Evolutionary conservation across 2,329 filamentous ascomycete species (phyloP).

Genomic region (Colletotrichum kahawae): DNA sequence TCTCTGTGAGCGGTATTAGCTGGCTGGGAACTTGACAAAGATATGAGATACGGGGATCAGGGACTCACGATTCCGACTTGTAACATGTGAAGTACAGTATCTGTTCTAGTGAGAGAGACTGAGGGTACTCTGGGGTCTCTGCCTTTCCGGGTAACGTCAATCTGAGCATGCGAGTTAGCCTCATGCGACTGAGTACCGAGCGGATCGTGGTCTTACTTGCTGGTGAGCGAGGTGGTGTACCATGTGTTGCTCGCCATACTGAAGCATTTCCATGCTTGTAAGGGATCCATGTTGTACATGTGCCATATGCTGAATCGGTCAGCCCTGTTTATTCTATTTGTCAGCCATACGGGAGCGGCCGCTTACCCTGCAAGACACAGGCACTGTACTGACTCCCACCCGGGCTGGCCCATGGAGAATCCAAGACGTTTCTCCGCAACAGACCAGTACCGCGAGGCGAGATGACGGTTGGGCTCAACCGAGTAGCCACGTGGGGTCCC

Average conservation of each 20-base stretch:
- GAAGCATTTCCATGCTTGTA: slow-evolving; percentile 23
- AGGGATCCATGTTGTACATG: slow-evolving; percentile 23
- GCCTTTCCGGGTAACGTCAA: not conserved
- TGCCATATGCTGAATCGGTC: slow-evolving; percentile 16
- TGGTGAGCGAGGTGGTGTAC: slow-evolving; percentile 14
- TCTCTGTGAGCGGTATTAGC: not conserved
- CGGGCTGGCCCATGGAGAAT: slow-evolving; percentile 18
- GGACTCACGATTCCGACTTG: slow-evolving; percentile 14
- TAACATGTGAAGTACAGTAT: slow-evolving; percentile 20
- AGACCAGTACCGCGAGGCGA: slow-evolving; percentile 16
- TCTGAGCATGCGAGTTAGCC: not conserved
- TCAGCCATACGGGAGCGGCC: not conserved
- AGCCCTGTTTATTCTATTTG: not conserved
- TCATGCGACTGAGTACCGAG: no score
- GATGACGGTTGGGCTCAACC: slow-evolving; percentile 13
- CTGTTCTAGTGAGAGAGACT: slow-evolving; percentile 9
- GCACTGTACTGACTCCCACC: slow-evolving; percentile 19
- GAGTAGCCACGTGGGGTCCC: slow-evolving; percentile 16
- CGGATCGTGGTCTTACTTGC: not conserved
- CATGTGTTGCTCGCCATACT: slow-evolving; percentile 20
- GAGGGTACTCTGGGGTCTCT: not conserved
- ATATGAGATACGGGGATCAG: not conserved
- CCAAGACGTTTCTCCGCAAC: slow-evolving; percentile 21
- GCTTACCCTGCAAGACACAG: slow-evolving; percentile 19
- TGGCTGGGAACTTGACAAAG: not conserved